Percentiles rank a stretch among this genome's conserved stretches.
Conservation (phyloP, 2,329 filamentous ascomycete species). For the Ascocoryne sarcoides region DNA sequence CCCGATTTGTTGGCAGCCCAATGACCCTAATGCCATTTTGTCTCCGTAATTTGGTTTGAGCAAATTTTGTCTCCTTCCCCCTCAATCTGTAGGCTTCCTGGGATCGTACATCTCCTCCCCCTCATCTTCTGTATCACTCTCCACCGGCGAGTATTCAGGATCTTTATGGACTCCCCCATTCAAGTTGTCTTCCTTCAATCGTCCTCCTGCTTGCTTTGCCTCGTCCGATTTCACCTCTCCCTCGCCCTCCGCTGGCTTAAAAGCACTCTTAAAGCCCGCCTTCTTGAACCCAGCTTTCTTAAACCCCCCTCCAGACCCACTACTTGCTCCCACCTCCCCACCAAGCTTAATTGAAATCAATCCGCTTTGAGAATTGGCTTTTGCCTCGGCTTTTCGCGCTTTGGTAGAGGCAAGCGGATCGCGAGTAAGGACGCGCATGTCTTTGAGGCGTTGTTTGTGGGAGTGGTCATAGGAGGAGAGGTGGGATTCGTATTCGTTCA, state of each 20-base stretch:
- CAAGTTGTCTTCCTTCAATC: constrained; percentile 11
- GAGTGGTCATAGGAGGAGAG: constrained; percentile 92
- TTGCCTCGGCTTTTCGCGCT: constrained; percentile 61
- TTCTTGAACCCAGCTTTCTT: constrained; percentile 73
- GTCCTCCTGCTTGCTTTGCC: constrained; percentile 1
- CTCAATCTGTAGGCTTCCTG: constrained; percentile 50
- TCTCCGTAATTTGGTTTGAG: too few relatives aligned
- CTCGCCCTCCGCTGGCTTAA: constrained; percentile 44
- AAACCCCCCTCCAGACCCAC: constrained; percentile 38
- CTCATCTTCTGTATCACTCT: constrained; percentile 62
- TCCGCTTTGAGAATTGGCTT: constrained; percentile 50
- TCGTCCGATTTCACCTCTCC: constrained; percentile 29
- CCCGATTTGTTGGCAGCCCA: too few relatives aligned
- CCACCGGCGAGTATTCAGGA: too few relatives aligned
- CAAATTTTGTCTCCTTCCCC: too few relatives aligned
- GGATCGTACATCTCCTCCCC: constrained; percentile 62
- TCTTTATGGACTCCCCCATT: too few relatives aligned
- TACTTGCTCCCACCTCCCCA: constrained; percentile 27
- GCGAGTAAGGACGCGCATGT: constrained; percentile 77
- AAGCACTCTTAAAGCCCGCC: constrained; percentile 72
- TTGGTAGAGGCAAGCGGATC: constrained; percentile 57
- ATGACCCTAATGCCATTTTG: too few relatives aligned
- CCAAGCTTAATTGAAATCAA: constrained; percentile 59
- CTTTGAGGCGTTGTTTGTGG: constrained; percentile 81
- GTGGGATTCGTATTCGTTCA: constrained; percentile 94